A percentile compares a stretch with the other conserved stretches of the same genome.
phyloP scores from a whole-genome alignment of 306 rosid species.

The Mimosa bimucronata region DNA sequence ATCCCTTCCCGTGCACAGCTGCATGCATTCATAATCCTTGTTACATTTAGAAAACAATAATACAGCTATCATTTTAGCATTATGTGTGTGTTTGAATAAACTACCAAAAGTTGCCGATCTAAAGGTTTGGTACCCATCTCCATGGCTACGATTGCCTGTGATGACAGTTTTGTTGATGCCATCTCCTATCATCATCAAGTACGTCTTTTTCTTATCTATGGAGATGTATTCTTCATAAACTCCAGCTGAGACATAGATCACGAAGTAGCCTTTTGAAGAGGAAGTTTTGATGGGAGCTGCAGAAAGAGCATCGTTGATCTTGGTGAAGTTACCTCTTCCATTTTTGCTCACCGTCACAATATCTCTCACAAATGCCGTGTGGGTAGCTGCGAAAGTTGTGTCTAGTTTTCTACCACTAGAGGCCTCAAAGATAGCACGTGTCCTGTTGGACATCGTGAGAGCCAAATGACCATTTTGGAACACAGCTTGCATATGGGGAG shows the following conservation, averaged over 20 bases:
- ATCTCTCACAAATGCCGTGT: slow-evolving; percentile 49
- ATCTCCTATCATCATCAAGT: slow-evolving; percentile 80
- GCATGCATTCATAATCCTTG: background rate
- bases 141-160: slow-evolving; percentile 70
- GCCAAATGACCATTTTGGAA: slow-evolving; percentile 62
- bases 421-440: slow-evolving; percentile 57
- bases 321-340: slow-evolving; percentile 72
- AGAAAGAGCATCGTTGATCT: slow-evolving; percentile 66
- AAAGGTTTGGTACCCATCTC: slow-evolving; percentile 72
- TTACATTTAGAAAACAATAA: background rate
- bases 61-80: background rate
- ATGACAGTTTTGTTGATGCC: slow-evolving; percentile 72
- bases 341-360: slow-evolving; percentile 65
- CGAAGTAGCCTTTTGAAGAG: slow-evolving; percentile 52
- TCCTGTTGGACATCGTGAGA: slow-evolving; percentile 56
- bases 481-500: slow-evolving; percentile 32
- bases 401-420: slow-evolving; percentile 58
- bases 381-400: background rate
- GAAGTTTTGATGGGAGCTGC: slow-evolving; percentile 69
- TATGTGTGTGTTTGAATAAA: background rate
- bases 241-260: slow-evolving; percentile 71
- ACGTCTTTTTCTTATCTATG: slow-evolving; percentile 57
- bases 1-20: slow-evolving; percentile 71
- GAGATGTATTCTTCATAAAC: slow-evolving; percentile 72
- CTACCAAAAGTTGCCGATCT: slow-evolving; percentile 80